Percentiles rank a stretch among this genome's conserved stretches.
Evolutionary conservation across 768 basidiomycete genomes (phyloP).

Genomic region (Termitomyces titanicus): DNA sequence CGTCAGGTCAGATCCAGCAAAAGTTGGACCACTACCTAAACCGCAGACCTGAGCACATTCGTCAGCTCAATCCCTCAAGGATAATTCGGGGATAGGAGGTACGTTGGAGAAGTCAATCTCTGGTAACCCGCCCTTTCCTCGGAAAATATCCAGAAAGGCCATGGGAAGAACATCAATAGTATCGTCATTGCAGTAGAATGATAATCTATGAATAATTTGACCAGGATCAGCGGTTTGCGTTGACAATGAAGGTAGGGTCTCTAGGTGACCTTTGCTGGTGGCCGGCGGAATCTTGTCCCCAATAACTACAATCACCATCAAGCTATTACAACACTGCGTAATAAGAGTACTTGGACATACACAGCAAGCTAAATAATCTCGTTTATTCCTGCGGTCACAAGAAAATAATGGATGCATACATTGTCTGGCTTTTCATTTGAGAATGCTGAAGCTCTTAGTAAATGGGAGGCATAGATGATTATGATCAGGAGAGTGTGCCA

Average conservation of each 20-base stretch:
- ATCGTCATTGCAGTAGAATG: constrained; percentile 62
- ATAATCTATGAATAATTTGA: constrained; percentile 27
- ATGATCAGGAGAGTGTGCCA: constrained; percentile 12
- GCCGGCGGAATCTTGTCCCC: constrained; percentile 38
- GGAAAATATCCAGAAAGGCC: constrained; percentile 59
- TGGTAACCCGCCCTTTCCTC: constrained; percentile 55
- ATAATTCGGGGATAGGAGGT: constrained; percentile 9
- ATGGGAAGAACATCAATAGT: constrained; percentile 60
- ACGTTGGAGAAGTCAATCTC: constrained; percentile 63
- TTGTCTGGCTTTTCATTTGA: constrained; percentile 34
- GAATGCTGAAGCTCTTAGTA: constrained; percentile 22
- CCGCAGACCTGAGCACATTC: constrained; percentile 52
- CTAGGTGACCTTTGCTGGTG: constrained; percentile 31
- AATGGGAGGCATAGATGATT: constrained; percentile 8
- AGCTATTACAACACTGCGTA: not conserved
- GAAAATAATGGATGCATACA: constrained; percentile 16
- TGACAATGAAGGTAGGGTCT: not conserved
- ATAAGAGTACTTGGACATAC: constrained; percentile 20
- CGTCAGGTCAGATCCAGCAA: constrained; percentile 57
- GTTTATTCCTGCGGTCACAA: not conserved
- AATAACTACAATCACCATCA: constrained; percentile 26
- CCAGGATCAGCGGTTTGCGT: not conserved
- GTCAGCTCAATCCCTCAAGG: not conserved
- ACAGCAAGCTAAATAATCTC: constrained; percentile 28
- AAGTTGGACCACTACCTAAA: constrained; percentile 37